Conservation (phyloP, 2,329 filamentous ascomycete species). For the Fusarium setosum region DNA sequence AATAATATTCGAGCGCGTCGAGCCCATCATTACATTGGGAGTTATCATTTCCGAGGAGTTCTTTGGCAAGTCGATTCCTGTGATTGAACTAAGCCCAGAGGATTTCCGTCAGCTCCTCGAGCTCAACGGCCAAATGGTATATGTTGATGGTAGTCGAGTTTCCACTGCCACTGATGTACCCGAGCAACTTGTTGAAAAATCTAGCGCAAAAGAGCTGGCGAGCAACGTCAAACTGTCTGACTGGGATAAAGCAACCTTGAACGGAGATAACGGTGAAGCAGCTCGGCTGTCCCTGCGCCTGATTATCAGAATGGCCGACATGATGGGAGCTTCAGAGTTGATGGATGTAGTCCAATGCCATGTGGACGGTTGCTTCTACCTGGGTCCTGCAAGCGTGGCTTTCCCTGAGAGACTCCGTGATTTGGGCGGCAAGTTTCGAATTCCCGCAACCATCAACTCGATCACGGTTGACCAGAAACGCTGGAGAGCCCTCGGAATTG, state of each 20-base stretch:
- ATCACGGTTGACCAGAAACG: constrained; percentile 31
- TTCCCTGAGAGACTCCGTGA: constrained; percentile 27
- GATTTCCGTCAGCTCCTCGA: constrained; percentile 1
- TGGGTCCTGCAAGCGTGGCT: constrained; percentile 21
- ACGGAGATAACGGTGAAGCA: constrained; percentile 26
- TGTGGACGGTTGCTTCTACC: constrained; percentile 22
- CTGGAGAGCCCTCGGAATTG: constrained; percentile 27
- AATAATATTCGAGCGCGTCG: neutral
- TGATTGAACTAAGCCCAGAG: neutral
- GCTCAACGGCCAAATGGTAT: neutral
- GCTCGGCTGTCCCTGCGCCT: constrained; percentile 18
- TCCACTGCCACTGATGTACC: neutral
- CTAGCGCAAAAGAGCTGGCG: too few relatives aligned
- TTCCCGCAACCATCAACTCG: constrained; percentile 33
- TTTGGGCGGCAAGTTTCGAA: constrained; percentile 23
- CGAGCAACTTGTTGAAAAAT: too few relatives aligned
- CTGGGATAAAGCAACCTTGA: constrained; percentile 6
- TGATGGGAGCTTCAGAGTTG: constrained; percentile 21
- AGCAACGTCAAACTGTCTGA: constrained; percentile 15
- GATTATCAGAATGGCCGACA: constrained; percentile 25
- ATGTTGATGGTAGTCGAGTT: constrained; percentile 7
- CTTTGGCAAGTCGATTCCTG: neutral
- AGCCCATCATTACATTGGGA: neutral
- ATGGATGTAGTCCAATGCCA: constrained; percentile 34
- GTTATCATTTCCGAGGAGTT: neutral